These are phyloP conservation scores for Carallia brachiata DNA, from an alignment of 345 rosid genomes.

Conservation along the genomic window DNA sequence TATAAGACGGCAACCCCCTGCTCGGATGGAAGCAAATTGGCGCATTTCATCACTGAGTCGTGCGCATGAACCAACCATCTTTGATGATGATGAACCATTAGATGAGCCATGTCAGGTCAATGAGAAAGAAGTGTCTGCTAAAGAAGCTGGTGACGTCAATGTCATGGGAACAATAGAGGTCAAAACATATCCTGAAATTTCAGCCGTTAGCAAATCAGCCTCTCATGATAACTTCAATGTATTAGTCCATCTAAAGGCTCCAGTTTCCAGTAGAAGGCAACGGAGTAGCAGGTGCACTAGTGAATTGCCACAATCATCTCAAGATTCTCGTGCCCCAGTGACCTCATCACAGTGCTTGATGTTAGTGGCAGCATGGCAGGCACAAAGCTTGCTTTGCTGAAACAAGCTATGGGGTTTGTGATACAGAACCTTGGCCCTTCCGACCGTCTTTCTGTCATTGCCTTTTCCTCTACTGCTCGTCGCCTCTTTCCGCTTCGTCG, in stretches of 20 bases:
- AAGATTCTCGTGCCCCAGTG: slow-evolving; percentile 35
- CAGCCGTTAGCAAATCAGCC: slow-evolving; percentile 19
- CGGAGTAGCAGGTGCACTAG: slow-evolving; percentile 7
- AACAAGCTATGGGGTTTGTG: slow-evolving; percentile 43
- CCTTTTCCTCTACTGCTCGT: slow-evolving; percentile 38
- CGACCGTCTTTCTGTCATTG: slow-evolving; percentile 39
- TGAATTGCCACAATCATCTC: slow-evolving; percentile 10
- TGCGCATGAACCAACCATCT: slow-evolving; percentile 20
- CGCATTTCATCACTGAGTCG: slow-evolving; percentile 15
- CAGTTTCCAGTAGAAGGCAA: slow-evolving; percentile 7
- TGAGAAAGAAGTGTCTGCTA: neutral
- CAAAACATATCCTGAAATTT: slow-evolving; percentile 24
- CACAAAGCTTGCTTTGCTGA: slow-evolving; percentile 37
- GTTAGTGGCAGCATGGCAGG: slow-evolving; percentile 46
- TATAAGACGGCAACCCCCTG: slow-evolving; percentile 22
- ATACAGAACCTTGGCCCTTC: slow-evolving; percentile 35
- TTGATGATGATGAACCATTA: slow-evolving; percentile 24
- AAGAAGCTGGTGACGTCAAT: slow-evolving; percentile 9
- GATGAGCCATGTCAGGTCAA: slow-evolving; percentile 2
- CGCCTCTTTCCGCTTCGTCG: slow-evolving; percentile 36
- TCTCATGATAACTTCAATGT: slow-evolving; percentile 18
- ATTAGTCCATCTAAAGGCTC: slow-evolving; percentile 27
- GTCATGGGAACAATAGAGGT: slow-evolving; percentile 41
- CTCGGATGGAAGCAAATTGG: slow-evolving; percentile 10
- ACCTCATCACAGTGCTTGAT: slow-evolving; percentile 44